Conservation (phyloP, 371 early-diverging fungal species). For the Actinomortierella wolfii region DNA sequence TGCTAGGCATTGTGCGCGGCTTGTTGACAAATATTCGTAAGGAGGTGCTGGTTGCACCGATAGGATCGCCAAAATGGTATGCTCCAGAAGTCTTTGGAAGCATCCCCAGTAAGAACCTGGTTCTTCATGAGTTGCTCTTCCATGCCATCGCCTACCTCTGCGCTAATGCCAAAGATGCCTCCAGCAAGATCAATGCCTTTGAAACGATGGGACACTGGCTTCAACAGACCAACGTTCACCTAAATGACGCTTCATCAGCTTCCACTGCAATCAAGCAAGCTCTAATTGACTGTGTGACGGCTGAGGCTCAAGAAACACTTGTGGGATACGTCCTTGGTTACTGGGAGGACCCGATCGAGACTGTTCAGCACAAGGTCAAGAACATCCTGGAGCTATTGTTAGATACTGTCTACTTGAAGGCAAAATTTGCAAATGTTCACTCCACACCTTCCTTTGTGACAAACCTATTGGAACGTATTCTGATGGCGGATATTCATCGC, state of each 20-base stretch:
- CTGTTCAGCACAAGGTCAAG: slow-evolving; percentile 73
- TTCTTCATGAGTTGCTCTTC: slow-evolving; percentile 54
- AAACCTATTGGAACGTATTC: slow-evolving; percentile 50
- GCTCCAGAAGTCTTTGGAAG: slow-evolving; percentile 27
- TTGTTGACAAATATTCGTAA: slow-evolving; percentile 56
- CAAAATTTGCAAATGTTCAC: slow-evolving; percentile 4
- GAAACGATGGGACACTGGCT: slow-evolving; percentile 79
- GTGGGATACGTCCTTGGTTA: slow-evolving; percentile 74
- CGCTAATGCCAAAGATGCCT: slow-evolving; percentile 58
- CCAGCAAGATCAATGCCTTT: slow-evolving; percentile 72
- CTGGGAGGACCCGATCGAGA: slow-evolving; percentile 86
- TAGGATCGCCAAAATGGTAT: slow-evolving; percentile 45
- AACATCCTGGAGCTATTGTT: slow-evolving; percentile 67
- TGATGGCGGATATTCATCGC: slow-evolving; percentile 63
- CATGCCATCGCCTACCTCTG: slow-evolving; percentile 55
- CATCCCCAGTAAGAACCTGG: slow-evolving; percentile 11
- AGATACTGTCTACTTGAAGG: slow-evolving; percentile 54
- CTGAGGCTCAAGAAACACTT: slow-evolving; percentile 54
- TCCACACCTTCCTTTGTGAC: slow-evolving; percentile 46
- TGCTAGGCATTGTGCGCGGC: slow-evolving; percentile 60
- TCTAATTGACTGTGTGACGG: slow-evolving; percentile 38
- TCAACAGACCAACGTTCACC: slow-evolving; percentile 56
- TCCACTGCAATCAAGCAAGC: slow-evolving; percentile 28
- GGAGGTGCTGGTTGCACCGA: slow-evolving; percentile 49
- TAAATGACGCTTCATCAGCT: slow-evolving; percentile 25